Conservation (phyloP, 2,329 filamentous ascomycete genomes). For the Sordariomycetes sp. region DNA sequence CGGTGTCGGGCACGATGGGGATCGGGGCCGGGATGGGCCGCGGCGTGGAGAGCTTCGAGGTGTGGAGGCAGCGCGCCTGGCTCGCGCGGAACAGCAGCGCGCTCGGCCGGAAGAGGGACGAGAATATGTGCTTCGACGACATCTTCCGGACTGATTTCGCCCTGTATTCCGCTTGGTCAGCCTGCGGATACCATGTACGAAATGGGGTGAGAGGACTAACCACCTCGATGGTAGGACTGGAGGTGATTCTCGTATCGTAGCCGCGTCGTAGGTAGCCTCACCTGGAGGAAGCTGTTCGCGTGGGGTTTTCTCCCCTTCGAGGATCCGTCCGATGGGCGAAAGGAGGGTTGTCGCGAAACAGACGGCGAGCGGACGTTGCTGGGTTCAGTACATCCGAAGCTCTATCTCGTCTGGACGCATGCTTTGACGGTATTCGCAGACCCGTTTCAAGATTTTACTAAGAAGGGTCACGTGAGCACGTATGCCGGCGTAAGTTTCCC, state of each 20-base stretch:
- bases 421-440: not conserved
- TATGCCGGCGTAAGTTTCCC: not conserved
- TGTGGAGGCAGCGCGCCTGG: constrained; percentile 30
- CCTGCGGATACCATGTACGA: not conserved
- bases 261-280: not conserved
- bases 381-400: not conserved
- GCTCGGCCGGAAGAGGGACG: not conserved
- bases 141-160: not conserved
- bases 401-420: not conserved
- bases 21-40: constrained; percentile 39
- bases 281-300: not conserved
- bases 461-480: not conserved
- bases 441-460: not conserved
- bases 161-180: not conserved
- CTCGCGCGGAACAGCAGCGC: not conserved
- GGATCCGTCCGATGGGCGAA: not conserved
- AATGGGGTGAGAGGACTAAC: not conserved
- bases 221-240: not conserved
- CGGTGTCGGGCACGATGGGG: constrained; percentile 72
- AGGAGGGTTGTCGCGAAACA: not conserved
- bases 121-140: not conserved
- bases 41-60: constrained; percentile 19
- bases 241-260: not conserved
- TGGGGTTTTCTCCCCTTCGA: not conserved
- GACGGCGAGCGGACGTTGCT: not conserved